Evolutionary conservation across 352 stramenopile species (phyloP), one percentile per base, ranked within the genome.

Genomic region (Hyaloperonospora brassicae): DNA sequence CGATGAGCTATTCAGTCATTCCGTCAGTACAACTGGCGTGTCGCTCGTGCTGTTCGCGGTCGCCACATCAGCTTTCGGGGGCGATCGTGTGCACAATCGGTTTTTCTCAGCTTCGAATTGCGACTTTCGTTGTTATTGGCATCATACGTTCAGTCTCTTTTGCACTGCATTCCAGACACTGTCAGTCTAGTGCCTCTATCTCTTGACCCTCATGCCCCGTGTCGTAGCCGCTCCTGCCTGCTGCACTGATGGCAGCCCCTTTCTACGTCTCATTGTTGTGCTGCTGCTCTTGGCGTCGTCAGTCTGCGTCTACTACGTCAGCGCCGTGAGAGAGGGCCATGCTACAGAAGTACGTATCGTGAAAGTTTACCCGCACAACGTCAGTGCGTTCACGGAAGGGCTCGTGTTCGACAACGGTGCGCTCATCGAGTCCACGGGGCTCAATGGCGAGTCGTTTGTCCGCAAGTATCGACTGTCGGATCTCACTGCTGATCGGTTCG

Each of bases 401-500:
- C 61, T 93, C 27, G 69, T 87, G 42, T 82, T 89, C 53, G 61
- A 84, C 36, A 63, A 72, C 48, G 74, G 66, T 47, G 48, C 68
- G 34, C 64, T 93, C 48, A 64, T 88, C 61, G 82, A 93, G 64
- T 89, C 77, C 59, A 90, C 82, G 22, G 82, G 82, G 9, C 67
- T 93, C 25, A 66, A 68, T 31, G 64, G 67, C 1, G 54, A 72
- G 35, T 89, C 77, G 34, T 87, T 85, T 66, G 82, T 93, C 59
- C 75, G 79, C 43, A 64, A 89, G 64, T 89, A 85, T 58, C 54
- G 54, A 17, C 41, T 87, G 12, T 56, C 59, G 30, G 62, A 65
- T 24, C 50, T 62, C 35, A 39, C 61, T 3, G 42, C 53, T 1
- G 39, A 54, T 12, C 54, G 49, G 6, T 65, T 65, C 17, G 51